A percentile compares a stretch with the other conserved stretches of the same genome.
These are phyloP conservation scores for Spergularia marina DNA, from an alignment of 148 eudicot species.

Conservation along the genomic window DNA sequence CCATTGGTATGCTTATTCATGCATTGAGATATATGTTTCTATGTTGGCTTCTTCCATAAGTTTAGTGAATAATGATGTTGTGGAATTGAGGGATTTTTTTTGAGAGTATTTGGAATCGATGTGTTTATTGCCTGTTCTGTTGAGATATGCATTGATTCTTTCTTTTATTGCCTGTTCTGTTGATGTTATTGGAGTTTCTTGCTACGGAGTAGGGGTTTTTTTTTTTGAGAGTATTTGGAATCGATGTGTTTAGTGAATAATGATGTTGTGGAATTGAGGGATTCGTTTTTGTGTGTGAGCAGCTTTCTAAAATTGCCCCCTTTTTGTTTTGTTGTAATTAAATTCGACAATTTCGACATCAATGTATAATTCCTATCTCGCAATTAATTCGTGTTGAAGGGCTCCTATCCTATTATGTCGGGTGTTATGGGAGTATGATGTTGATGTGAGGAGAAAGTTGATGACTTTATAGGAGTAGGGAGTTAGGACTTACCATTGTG, in stretches of 20 bases:
- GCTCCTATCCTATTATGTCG: background rate
- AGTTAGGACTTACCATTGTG: background rate
- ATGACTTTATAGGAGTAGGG: background rate
- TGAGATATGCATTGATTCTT: too few relatives aligned
- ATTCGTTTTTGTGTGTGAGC: background rate
- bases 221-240: background rate
- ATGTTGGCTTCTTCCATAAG: background rate
- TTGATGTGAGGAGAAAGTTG: background rate
- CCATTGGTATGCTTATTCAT: constrained; percentile 57
- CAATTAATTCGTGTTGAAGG: background rate
- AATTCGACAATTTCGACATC: background rate
- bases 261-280: background rate
- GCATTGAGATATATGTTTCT: background rate
- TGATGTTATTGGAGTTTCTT: background rate
- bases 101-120: too few relatives aligned
- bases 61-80: too few relatives aligned
- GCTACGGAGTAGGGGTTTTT: background rate
- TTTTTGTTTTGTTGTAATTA: background rate
- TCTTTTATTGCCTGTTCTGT: background rate
- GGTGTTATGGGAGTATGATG: background rate
- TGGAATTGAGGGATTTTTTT: too few relatives aligned
- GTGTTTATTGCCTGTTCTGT: too few relatives aligned
- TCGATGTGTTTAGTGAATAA: background rate
- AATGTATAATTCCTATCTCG: background rate
- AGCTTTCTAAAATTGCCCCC: background rate